phyloP scores from a whole-genome alignment of 2,329 filamentous ascomycete species.

The Cercospora zeae-maydis region DNA sequence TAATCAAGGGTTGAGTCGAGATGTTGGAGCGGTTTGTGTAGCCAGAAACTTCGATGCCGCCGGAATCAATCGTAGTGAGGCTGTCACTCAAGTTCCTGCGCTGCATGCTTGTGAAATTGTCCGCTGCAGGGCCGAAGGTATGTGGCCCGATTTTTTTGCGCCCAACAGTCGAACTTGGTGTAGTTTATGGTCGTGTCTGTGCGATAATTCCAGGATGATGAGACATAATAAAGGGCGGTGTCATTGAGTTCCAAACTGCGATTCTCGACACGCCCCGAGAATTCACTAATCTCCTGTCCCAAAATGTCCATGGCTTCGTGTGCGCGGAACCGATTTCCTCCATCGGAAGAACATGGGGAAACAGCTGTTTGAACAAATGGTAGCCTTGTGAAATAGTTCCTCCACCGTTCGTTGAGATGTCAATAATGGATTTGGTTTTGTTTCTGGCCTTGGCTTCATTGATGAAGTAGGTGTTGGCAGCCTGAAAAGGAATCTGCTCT shows the following conservation, averaged over 20 bases:
- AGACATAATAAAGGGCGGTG: constrained; percentile 42
- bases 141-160: constrained; percentile 48
- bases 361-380: constrained; percentile 58
- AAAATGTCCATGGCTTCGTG: constrained; percentile 48
- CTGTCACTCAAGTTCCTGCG: constrained; percentile 51
- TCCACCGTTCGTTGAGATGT: constrained; percentile 57
- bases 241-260: constrained; percentile 32
- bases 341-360: constrained; percentile 50
- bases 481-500: constrained; percentile 40
- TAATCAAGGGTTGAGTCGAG: constrained; percentile 50
- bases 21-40: constrained; percentile 49
- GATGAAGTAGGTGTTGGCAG: constrained; percentile 43
- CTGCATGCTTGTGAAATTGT: constrained; percentile 56
- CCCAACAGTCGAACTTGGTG: constrained; percentile 48
- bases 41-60: constrained; percentile 45
- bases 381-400: constrained; percentile 58
- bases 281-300: constrained; percentile 40
- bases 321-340: constrained; percentile 51
- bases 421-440: constrained; percentile 60
- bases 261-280: constrained; percentile 32
- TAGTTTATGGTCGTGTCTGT: constrained; percentile 48
- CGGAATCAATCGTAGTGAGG: constrained; percentile 36
- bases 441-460: constrained; percentile 44
- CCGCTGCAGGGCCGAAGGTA: constrained; percentile 42
- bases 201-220: constrained; percentile 47